These are phyloP conservation scores for Leccinum insolens DNA, from an alignment of 1,284 basidiomycete species.

Conservation along the genomic window DNA sequence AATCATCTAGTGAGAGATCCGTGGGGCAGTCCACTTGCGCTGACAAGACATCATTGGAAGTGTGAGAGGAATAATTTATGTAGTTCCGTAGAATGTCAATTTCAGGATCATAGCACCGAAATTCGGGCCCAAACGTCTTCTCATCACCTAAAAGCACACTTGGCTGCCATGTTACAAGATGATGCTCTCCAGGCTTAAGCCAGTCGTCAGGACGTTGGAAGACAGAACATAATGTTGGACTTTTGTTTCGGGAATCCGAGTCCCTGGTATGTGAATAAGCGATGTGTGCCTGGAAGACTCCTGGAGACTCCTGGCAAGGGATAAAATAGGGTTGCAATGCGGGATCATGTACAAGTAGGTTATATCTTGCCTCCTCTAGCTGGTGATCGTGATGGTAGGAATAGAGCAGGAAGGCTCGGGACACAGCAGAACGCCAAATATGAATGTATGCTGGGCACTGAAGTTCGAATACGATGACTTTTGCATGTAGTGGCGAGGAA, in stretches of 20 bases:
- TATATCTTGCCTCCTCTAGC: no score
- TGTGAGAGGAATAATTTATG: conserved; percentile 34
- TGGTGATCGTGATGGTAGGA: rapidly evolving
- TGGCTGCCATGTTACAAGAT: no score
- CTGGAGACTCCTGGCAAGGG: no score
- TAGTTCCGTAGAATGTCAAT: no score
- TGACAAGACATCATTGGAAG: conserved; percentile 45
- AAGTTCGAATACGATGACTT: no score
- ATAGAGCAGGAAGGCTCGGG: no score
- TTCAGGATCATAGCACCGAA: rapidly evolving
- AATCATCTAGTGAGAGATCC: conserved; percentile 44
- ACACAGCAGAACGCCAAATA: no score
- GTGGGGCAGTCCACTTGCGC: conserved; percentile 40
- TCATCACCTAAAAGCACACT: no score
- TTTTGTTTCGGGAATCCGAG: conserved; percentile 42
- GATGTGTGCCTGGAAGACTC: conserved; percentile 36
- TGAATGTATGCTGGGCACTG: no score
- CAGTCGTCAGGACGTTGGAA: background rate
- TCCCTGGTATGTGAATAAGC: conserved; percentile 34
- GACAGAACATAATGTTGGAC: conserved; percentile 17
- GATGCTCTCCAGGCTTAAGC: no score
- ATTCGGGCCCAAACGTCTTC: no score
- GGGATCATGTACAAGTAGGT: conserved; percentile 10
- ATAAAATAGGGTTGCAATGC: conserved; percentile 13
- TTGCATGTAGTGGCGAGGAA: no score